Conservation (phyloP, 768 basidiomycete genomes). For the Tricholoma saponaceum region DNA sequence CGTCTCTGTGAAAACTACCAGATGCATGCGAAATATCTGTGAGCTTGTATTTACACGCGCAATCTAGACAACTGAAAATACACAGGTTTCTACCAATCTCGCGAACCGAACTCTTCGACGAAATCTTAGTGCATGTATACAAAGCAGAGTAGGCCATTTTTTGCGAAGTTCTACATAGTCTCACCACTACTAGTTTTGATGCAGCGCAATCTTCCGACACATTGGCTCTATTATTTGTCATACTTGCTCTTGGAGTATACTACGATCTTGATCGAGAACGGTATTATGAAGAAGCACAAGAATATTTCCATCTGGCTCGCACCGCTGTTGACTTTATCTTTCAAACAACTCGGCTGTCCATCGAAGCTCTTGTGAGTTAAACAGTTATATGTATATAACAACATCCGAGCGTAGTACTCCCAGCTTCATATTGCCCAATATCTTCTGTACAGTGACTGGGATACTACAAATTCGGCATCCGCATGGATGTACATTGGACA, state of each 20-base stretch:
- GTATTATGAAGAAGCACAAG: slow-evolving; percentile 50
- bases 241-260: slow-evolving; percentile 63
- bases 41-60: slow-evolving; percentile 14
- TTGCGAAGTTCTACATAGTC: too few species aligned
- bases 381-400: not conserved
- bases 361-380: slow-evolving; percentile 52
- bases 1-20: slow-evolving; percentile 62
- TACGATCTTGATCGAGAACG: slow-evolving; percentile 49
- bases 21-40: slow-evolving; percentile 58
- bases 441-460: slow-evolving; percentile 51
- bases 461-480: slow-evolving; percentile 39
- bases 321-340: slow-evolving; percentile 46
- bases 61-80: not conserved
- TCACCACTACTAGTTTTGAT: slow-evolving; percentile 30
- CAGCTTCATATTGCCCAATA: slow-evolving; percentile 45
- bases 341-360: slow-evolving; percentile 49
- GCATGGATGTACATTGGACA: slow-evolving; percentile 56
- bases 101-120: slow-evolving; percentile 51
- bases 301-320: slow-evolving; percentile 58
- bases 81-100: slow-evolving; percentile 53
- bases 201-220: slow-evolving; percentile 40
- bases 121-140: slow-evolving; percentile 52
- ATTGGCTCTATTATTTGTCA: slow-evolving; percentile 57
- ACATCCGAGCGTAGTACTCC: not conserved
- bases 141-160: slow-evolving; percentile 34